phyloP scores from a whole-genome alignment of 345 rosid species.

The Raphanus sativus region DNA sequence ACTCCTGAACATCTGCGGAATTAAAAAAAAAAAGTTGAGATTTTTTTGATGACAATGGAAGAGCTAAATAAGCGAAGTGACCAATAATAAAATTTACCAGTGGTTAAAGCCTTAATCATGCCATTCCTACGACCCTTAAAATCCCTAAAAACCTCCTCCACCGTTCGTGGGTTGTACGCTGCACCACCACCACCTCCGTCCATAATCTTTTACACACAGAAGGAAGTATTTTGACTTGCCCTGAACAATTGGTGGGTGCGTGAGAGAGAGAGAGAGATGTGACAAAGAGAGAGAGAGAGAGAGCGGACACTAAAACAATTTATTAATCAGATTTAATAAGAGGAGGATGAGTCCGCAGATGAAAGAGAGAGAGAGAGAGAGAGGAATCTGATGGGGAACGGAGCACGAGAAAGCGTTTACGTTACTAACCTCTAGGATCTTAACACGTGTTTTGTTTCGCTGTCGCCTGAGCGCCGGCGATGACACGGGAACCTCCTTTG shows the following conservation, averaged over 20 bases:
- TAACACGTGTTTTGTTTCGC: constrained; percentile 9
- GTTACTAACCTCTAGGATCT: neutral
- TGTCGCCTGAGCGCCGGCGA: constrained; percentile 13
- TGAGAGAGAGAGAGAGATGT: neutral
- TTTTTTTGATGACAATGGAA: neutral
- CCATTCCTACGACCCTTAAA: constrained; percentile 73
- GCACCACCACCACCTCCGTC: constrained; percentile 51
- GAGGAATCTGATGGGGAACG: constrained; percentile 11
- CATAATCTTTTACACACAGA: constrained; percentile 34
- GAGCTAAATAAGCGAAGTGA: neutral
- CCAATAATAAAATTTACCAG: constrained; percentile 35
- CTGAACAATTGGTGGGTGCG: constrained; percentile 7
- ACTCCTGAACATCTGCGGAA: constrained; percentile 66
- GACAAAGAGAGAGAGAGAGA: constrained; percentile 5
- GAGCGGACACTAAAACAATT: constrained; percentile 40
- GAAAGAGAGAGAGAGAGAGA: neutral
- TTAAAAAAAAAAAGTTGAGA: neutral
- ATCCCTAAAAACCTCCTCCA: constrained; percentile 69
- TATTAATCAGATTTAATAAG: constrained; percentile 53
- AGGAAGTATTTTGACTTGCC: constrained; percentile 40
- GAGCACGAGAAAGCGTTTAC: constrained; percentile 16
- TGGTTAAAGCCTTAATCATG: constrained; percentile 71
- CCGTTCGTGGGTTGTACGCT: constrained; percentile 66
- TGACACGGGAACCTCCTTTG: constrained; percentile 5
- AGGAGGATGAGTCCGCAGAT: constrained; percentile 35